phyloP scores from a whole-genome alignment of 1,139 yeast genomes.

The Pneumocystis canis region DNA sequence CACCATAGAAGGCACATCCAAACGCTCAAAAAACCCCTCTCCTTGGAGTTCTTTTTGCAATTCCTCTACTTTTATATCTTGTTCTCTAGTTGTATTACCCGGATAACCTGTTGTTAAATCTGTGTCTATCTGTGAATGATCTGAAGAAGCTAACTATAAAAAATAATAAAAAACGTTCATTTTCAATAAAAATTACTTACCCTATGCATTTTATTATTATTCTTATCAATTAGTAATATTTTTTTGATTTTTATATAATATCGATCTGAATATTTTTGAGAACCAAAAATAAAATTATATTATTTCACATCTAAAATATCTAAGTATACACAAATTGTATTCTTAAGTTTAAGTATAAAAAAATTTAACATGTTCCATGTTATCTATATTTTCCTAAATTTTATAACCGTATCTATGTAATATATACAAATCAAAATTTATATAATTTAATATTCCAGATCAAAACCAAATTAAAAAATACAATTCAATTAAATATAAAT shows the following conservation, averaged over 20 bases:
- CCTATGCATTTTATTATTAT: neutral
- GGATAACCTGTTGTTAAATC: conserved; percentile 64
- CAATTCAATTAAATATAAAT: no score
- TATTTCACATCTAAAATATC: neutral
- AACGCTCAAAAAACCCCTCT: conserved; percentile 54
- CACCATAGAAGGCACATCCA: conserved; percentile 72
- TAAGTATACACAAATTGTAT: neutral
- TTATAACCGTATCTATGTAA: no score
- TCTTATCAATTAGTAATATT: neutral
- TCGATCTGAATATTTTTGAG: no score
- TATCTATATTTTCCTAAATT: no score
- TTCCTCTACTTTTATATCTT: conserved; percentile 43
- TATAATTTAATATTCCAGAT: no score
- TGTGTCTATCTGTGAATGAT: conserved; percentile 51
- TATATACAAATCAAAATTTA: no score
- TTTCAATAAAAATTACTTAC: neutral
- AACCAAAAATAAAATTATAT: neutral
- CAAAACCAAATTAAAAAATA: no score
- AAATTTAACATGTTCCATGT: no score
- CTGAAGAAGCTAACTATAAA: neutral
- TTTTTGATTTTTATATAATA: neutral
- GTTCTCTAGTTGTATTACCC: conserved; percentile 61
- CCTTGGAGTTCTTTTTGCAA: conserved; percentile 45
- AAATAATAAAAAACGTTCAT: neutral
- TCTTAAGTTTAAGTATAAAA: no score